Base-by-base conservation (phyloP, 2,329 filamentous ascomycete genomes). In the Cytospora paraplurivora region DNA sequence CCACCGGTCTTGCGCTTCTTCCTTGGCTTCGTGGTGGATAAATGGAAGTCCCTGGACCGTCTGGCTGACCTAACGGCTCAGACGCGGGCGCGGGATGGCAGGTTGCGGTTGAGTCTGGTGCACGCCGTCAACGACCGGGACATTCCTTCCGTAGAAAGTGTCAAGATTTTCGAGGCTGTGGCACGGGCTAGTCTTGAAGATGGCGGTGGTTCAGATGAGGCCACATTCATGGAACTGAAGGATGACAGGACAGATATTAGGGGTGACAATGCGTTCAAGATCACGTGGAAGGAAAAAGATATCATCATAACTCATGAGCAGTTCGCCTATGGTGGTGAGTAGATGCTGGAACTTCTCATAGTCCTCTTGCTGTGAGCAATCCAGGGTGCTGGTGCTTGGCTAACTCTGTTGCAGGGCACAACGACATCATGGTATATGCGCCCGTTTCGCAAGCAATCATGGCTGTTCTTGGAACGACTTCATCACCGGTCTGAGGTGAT, bases 61-160 rank as follows among this genome's bases (percentile, higher is more conserved):
- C 78, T 97, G 11, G 78, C 79, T 59, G 85, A 81, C 53, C 76
- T 86, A 68, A 82, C 85, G 15, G 76, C 74, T 49, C 74, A 76
- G 67, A 87, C 82, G 51, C 82, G 77, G 66, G 80, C 68, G 66
- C 79, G 78, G 70, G 64, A 60, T 1, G 73, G 74, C 5, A 65
- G 68, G 71, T 67, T 95, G 11, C 82, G 88, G 27, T 77, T 97
- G 21, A 87, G 85, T 51, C 78, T 97, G 50, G 77, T 98, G 3
- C 94, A 97, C 70, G 91, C 93, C 17, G 82, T 84, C 60, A 86
- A 97, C 71, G 94, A 98, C 73, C 78, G 79, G 64, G 92, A 97
- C 69, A 97, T 98, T 65, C 88, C 91, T 0, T 94, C 86, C 77
- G 82, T 78, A 1, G 88, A 93, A 71, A 86, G 87, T 51, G 83